Conservation (phyloP, 805 yeast species). For the Hanseniaspora singularis region DNA sequence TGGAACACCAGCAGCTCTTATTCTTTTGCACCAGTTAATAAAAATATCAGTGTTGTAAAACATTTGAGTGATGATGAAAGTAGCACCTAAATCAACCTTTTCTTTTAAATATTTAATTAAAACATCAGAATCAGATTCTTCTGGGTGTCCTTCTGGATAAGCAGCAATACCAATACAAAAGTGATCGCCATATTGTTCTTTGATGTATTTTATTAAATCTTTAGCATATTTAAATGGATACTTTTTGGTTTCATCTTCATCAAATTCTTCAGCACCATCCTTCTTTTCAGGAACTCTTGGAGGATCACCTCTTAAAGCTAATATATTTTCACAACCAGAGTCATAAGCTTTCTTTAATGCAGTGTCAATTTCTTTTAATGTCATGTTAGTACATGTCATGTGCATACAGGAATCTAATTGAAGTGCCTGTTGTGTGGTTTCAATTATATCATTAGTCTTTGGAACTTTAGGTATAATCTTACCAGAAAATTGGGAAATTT, state of each 20-base stretch:
- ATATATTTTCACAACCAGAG: slow-evolving; percentile 88
- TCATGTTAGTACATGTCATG: slow-evolving; percentile 93
- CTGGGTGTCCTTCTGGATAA: slow-evolving; percentile 96
- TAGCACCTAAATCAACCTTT: slow-evolving; percentile 89
- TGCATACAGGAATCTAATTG: slow-evolving; percentile 98
- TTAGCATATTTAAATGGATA: slow-evolving; percentile 73
- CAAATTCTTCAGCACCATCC: slow-evolving; percentile 15
- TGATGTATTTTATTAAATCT: slow-evolving; percentile 71
- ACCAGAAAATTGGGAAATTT: slow-evolving; percentile 11
- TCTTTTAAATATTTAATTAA: slow-evolving; percentile 60
- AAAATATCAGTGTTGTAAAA: slow-evolving; percentile 86
- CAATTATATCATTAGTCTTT: slow-evolving; percentile 81
- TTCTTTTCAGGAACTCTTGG: slow-evolving; percentile 51
- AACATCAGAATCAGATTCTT: slow-evolving; percentile 38
- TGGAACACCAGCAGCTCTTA: slow-evolving; percentile 56
- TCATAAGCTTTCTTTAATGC: slow-evolving; percentile 76
- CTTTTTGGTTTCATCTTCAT: slow-evolving; percentile 27
- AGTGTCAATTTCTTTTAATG: slow-evolving; percentile 61
- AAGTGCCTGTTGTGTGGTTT: slow-evolving; percentile 76
- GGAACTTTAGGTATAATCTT: slow-evolving; percentile 37
- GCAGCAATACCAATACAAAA: slow-evolving; percentile 95
- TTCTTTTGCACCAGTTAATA: slow-evolving; percentile 62
- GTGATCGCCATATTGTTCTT: slow-evolving; percentile 66
- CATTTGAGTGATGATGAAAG: slow-evolving; percentile 91
- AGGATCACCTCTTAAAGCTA: slow-evolving; percentile 93